phyloP scores from a whole-genome alignment of 1,284 basidiomycete species.

The Ceratobasidium sp. region DNA sequence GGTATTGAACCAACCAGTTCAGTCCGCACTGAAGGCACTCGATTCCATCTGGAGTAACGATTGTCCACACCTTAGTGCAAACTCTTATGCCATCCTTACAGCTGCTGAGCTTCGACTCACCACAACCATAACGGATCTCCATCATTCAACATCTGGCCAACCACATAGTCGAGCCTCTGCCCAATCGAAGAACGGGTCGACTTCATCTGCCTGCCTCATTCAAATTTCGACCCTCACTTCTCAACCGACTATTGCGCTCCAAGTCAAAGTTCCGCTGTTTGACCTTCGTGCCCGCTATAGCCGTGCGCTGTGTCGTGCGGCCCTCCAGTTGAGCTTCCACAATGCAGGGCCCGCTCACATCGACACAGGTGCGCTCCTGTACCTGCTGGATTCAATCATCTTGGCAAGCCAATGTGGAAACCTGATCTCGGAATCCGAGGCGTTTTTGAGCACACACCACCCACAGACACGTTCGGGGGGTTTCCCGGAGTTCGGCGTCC shows the following conservation, averaged over 20 bases:
- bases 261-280: neutral
- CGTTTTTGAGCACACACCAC: slow-evolving; percentile 10
- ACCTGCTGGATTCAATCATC: neutral
- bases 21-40: neutral
- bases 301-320: slow-evolving; percentile 1
- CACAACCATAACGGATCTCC: neutral
- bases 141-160: neutral
- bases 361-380: neutral
- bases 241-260: neutral
- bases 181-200: no score
- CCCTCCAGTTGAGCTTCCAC: neutral
- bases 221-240: neutral
- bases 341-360: neutral
- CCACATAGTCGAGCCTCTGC: no score
- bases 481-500: neutral
- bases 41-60: slow-evolving; percentile 13
- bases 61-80: neutral
- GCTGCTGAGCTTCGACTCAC: neutral
- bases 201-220: neutral
- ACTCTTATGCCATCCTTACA: neutral
- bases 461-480: neutral
- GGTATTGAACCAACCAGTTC: neutral
- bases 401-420: neutral
- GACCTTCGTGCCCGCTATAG: slow-evolving; percentile 19
- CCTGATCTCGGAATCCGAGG: neutral